phyloP scores from a whole-genome alignment of 83 land plant genomes.

The Diphasiastrum complanatum region DNA sequence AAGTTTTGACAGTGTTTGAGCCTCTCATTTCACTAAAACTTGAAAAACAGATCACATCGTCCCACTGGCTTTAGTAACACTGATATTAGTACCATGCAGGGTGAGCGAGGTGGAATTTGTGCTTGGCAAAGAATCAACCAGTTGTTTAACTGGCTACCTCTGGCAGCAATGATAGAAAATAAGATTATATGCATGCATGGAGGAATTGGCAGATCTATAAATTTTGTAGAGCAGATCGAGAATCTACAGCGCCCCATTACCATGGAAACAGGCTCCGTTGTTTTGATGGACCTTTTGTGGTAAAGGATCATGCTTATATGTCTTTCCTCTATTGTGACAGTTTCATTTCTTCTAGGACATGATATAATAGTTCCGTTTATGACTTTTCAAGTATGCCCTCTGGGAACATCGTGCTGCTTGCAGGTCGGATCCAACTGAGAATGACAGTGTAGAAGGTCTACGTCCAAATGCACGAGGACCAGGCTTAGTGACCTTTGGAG shows the following conservation, averaged over 20 bases:
- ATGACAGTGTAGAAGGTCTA: conserved; percentile 41
- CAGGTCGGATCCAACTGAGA: conserved; percentile 96
- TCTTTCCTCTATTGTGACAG: not conserved
- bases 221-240: conserved; percentile 84
- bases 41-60: too few relatives aligned
- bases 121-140: conserved; percentile 97
- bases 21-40: too few relatives aligned
- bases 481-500: conserved; percentile 40
- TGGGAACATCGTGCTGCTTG: too few relatives aligned
- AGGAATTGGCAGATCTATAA: conserved; percentile 95
- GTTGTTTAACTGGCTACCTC: conserved; percentile 84
- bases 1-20: too few relatives aligned
- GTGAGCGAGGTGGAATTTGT: conserved; percentile 93
- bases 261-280: conserved; percentile 93
- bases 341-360: not conserved
- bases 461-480: conserved; percentile 41
- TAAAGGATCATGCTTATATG: conserved; percentile 18
- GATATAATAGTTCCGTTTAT: not conserved
- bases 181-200: conserved; percentile 99
- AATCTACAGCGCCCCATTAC: conserved; percentile 86
- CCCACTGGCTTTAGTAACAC: not conserved
- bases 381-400: too few relatives aligned
- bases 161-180: conserved; percentile 83
- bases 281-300: conserved; percentile 94
- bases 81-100: conserved; percentile 35